A percentile compares a stretch with the other conserved stretches of the same genome.
Conservation (phyloP, 306 rosid genomes). For the Rosa lucieae region DNA sequence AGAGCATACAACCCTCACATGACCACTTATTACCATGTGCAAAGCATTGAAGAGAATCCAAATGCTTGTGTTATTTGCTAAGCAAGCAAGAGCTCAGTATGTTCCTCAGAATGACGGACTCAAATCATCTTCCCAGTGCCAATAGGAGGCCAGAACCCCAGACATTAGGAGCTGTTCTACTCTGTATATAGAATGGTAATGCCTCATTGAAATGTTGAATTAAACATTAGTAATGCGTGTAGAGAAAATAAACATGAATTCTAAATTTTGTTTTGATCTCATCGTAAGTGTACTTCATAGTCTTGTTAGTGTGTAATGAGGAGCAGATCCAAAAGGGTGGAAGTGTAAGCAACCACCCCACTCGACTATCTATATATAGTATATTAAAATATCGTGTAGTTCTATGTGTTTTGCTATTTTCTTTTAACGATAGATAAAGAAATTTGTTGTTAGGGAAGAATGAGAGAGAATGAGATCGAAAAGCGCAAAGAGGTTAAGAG, state of each 20-base stretch:
- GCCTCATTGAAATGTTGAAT: constrained; percentile 31
- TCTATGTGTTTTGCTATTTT: background rate
- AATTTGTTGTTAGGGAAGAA: too few species aligned
- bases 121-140: constrained; percentile 15
- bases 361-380: background rate
- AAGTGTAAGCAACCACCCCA: constrained; percentile 10
- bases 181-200: constrained; percentile 53
- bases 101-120: constrained; percentile 22
- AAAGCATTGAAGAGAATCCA: constrained; percentile 94
- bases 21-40: constrained; percentile 66
- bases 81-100: constrained; percentile 8
- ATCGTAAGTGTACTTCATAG: constrained; percentile 9
- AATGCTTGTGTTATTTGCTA: constrained; percentile 76
- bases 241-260: constrained; percentile 44
- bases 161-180: constrained; percentile 22
- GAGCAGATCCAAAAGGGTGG: constrained; percentile 4
- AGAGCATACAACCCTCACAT: constrained; percentile 70
- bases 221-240: constrained; percentile 35
- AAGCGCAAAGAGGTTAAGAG: too few species aligned
- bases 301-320: constrained; percentile 3
- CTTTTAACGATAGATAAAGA: background rate
- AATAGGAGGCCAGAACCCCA: constrained; percentile 21
- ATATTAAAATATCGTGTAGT: background rate
- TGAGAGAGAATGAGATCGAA: too few species aligned
- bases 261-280: constrained; percentile 31